These are phyloP conservation scores for Pulveroboletus frians DNA, from an alignment of 768 basidiomycete genomes.

Conservation along the genomic window DNA sequence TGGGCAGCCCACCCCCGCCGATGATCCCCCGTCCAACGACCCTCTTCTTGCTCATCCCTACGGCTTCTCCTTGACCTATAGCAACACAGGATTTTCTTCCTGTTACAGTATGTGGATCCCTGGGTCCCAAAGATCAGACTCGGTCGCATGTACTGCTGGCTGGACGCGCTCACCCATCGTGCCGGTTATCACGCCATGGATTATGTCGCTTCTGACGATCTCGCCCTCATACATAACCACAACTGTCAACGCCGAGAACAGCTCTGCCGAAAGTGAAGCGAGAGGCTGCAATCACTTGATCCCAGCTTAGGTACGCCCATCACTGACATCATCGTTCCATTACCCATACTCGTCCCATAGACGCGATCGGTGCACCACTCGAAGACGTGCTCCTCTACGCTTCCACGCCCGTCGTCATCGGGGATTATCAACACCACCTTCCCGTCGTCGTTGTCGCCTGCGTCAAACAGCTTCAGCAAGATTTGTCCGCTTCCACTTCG, in stretches of 20 bases:
- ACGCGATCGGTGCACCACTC: conserved; percentile 34
- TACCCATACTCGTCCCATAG: conserved; percentile 15
- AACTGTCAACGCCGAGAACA: conserved; percentile 25
- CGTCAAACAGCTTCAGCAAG: no score
- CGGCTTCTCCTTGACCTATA: no score
- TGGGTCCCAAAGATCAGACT: conserved; percentile 21
- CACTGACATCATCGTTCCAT: not conserved
- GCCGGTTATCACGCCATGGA: conserved; percentile 24
- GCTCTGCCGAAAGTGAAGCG: conserved; percentile 15
- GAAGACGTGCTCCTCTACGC: conserved; percentile 31
- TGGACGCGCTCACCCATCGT: conserved; percentile 23
- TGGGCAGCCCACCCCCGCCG: not conserved
- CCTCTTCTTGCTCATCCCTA: conserved; percentile 2
- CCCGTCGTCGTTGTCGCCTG: conserved; percentile 38
- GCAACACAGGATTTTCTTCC: no score
- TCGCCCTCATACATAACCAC: conserved; percentile 11
- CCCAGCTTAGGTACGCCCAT: conserved; percentile 24
- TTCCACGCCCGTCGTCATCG: conserved; percentile 30
- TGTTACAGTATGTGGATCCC: no score
- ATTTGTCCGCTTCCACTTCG: no score
- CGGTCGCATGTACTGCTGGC: conserved; percentile 21
- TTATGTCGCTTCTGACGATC: conserved; percentile 22
- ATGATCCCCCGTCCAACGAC: not conserved
- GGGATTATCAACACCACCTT: conserved; percentile 35
- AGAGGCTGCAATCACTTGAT: conserved; percentile 18